Evolutionary conservation across 345 rosid species (phyloP).

Genomic region (Aquilaria yunnanensis): DNA sequence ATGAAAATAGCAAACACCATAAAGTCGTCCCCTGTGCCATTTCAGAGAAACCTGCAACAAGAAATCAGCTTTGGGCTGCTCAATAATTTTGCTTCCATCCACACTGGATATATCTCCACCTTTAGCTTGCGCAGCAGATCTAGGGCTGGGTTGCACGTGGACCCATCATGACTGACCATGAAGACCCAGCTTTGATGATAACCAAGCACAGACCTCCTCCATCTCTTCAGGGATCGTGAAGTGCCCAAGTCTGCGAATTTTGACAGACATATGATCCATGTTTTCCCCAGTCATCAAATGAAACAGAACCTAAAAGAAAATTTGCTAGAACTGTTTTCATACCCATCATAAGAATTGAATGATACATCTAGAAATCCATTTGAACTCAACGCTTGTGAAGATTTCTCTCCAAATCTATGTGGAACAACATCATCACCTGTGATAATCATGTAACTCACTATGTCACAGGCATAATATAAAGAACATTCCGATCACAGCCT

Average conservation of each 20-base stretch:
- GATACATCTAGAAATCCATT: constrained; percentile 64
- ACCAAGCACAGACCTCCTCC: constrained; percentile 78
- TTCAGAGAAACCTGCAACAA: constrained; percentile 14
- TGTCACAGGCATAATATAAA: background rate
- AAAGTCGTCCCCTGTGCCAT: background rate
- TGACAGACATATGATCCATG: constrained; percentile 1
- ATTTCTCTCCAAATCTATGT: constrained; percentile 82
- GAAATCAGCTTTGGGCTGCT: constrained; percentile 8
- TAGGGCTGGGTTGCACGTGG: background rate
- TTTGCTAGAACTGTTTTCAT: constrained; percentile 9
- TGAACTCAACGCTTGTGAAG: constrained; percentile 49
- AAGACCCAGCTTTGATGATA: constrained; percentile 59
- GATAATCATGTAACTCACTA: constrained; percentile 14
- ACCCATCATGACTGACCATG: constrained; percentile 33
- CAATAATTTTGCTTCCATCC: constrained; percentile 10
- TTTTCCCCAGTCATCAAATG: background rate
- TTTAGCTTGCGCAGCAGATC: background rate
- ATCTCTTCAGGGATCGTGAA: constrained; percentile 85
- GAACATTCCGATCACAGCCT: background rate
- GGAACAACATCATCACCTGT: constrained; percentile 91
- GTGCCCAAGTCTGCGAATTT: constrained; percentile 69
- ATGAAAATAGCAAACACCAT: constrained; percentile 3
- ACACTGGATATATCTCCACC: constrained; percentile 2
- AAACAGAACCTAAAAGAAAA: background rate
- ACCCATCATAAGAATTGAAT: constrained; percentile 76